phyloP scores from a whole-genome alignment of 106 monocot genomes.

The Dendrobium officinale region DNA sequence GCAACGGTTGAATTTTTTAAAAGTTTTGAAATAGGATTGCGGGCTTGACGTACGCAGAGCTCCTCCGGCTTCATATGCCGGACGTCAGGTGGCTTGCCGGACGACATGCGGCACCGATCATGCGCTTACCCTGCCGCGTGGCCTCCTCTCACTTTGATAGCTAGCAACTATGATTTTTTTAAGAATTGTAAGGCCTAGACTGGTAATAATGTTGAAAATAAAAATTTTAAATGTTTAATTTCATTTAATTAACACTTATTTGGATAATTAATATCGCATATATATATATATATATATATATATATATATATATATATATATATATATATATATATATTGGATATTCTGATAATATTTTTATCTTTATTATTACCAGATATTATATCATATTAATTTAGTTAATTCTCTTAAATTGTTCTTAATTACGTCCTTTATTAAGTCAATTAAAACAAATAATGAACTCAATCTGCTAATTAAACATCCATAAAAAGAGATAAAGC shows the following conservation, averaged over 20 bases:
- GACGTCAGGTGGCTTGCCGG: neutral
- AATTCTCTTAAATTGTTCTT: too few relatives aligned
- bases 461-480: too few relatives aligned
- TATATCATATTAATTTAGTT: too few relatives aligned
- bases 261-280: neutral
- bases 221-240: neutral
- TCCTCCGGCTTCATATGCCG: neutral
- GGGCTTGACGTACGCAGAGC: neutral
- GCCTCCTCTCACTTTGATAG: neutral
- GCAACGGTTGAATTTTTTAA: neutral
- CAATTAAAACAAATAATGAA: too few relatives aligned
- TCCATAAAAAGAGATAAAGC: too few relatives aligned
- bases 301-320: too few relatives aligned
- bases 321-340: too few relatives aligned
- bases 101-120: conserved; percentile 7
- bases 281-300: neutral
- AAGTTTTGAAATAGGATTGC: neutral
- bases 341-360: too few relatives aligned
- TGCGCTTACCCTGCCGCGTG: neutral
- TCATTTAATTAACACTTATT: neutral
- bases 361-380: too few relatives aligned
- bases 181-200: neutral
- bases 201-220: neutral
- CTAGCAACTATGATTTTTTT: neutral
- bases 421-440: too few relatives aligned